A percentile compares a stretch with the other conserved stretches of the same genome.
Conservation (phyloP, 352 stramenopile genomes). For the Pythium biforme region DNA sequence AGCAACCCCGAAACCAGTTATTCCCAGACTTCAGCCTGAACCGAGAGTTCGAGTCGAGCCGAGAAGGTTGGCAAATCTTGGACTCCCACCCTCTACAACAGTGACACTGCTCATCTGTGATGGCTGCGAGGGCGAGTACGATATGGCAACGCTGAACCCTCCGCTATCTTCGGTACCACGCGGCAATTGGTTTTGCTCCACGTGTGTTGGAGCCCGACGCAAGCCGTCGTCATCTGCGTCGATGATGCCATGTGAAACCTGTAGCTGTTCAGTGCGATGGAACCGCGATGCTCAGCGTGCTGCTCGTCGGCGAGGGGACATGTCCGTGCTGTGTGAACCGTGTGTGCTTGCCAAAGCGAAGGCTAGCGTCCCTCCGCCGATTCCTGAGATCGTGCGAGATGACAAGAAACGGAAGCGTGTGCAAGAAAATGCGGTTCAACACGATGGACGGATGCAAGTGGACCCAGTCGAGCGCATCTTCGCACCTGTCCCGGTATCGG, state of each 20-base stretch:
- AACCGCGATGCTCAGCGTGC: constrained; percentile 25
- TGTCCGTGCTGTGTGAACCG: constrained; percentile 13
- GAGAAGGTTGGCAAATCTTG: constrained; percentile 3
- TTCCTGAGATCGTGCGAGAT: neutral
- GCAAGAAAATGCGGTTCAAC: neutral
- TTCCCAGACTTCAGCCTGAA: neutral
- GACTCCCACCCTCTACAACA: constrained; percentile 1
- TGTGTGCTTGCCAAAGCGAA: constrained; percentile 7
- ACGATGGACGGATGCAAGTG: constrained; percentile 20
- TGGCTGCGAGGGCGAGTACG: constrained; percentile 61
- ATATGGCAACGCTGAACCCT: constrained; percentile 46
- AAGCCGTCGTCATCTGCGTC: neutral
- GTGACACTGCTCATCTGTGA: constrained; percentile 73
- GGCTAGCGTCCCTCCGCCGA: neutral
- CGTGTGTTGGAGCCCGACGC: neutral
- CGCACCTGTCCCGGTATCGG: constrained; percentile 19
- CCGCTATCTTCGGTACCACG: constrained; percentile 40
- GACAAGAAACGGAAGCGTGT: constrained; percentile 36
- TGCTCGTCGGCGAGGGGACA: constrained; percentile 10
- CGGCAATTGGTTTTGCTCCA: constrained; percentile 45
- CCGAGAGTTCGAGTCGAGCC: constrained; percentile 10
- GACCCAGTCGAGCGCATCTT: constrained; percentile 26
- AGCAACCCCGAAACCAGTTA: neutral
- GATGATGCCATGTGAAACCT: constrained; percentile 7
- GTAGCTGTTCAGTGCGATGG: constrained; percentile 14